phyloP scores from a whole-genome alignment of 1,284 basidiomycete genomes.

The Ustilago xerochloae region DNA sequence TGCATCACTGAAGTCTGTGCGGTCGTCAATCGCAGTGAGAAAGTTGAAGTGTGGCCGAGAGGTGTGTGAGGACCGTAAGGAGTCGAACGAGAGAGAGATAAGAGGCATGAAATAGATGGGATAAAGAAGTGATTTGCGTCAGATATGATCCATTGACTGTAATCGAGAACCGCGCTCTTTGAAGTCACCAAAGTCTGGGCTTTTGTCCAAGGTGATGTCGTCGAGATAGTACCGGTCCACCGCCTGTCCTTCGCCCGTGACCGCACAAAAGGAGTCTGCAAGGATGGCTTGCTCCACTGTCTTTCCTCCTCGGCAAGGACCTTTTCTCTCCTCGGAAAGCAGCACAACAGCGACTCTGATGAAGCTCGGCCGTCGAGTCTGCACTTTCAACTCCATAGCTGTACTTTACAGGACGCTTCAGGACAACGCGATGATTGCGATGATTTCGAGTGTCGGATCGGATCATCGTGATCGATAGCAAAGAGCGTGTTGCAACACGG shows the following conservation, averaged over 20 bases:
- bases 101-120: neutral
- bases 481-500: neutral
- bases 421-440: too few relatives aligned
- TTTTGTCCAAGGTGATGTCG: neutral
- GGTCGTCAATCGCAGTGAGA: neutral
- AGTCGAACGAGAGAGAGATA: neutral
- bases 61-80: neutral
- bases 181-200: neutral
- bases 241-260: too few relatives aligned
- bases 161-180: neutral
- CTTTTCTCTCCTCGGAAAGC: too few relatives aligned
- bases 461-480: neutral
- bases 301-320: too few relatives aligned
- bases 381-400: too few relatives aligned
- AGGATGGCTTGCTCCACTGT: too few relatives aligned
- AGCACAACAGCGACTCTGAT: too few relatives aligned
- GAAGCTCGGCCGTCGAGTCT: too few relatives aligned
- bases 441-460: too few relatives aligned
- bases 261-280: too few relatives aligned
- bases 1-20: constrained; percentile 56
- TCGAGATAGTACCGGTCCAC: neutral
- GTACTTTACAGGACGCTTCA: too few relatives aligned
- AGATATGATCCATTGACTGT: neutral
- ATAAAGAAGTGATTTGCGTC: neutral
- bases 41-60: neutral